Evolutionary conservation across 495 filamentous ascomycete species (phyloP), one percentile per base, ranked within the genome.

Genomic region (Aspergillus sclerotiicarbonarius): DNA sequence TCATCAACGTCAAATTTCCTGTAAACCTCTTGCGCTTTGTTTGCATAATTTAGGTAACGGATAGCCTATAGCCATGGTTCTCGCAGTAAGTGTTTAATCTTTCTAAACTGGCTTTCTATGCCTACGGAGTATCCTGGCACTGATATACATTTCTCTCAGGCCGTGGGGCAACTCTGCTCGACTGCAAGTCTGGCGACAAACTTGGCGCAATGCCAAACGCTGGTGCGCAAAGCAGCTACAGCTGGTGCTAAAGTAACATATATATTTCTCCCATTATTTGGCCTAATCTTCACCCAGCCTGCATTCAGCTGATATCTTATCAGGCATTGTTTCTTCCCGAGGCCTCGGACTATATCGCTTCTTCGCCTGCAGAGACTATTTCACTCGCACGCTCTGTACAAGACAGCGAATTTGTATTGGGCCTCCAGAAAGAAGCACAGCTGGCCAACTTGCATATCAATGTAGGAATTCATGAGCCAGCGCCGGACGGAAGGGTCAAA

Each of bases 291-390:
- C 15, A 35, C 18, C 47, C 18, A 41, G 13, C n/a, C 13, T 6
- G 8, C 13, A n/a, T 41, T n/a, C 29, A 32, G 39, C 65, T 62
- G 39, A 67, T 43, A 20, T 8, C 31, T 29, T 48, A 32, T 4
- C 59, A 93, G 89, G 85, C 88, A 25, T 79, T 97, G 52, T 96
- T 96, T 71, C 88, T 97, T 59, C 94, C 92, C 16, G 92, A 97
- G 79, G 92, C 92, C 41, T 85, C 81, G 57, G 92, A 96, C 74
- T 97, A 96, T 77, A 92, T 96, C 59, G 85, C 82, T 44, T 76
- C 78, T 15, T 84, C 84, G 1, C 70, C 83, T 25, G 71, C 82
- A 8, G 88, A 93, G 65, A 86, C 85, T 0, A 67, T 91, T 8
- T 75, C 80, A 18, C 84, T 96, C 18, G 87, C 80, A 62, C 76